Evolutionary conservation across 139 green algal species (phyloP).

Genomic region (Chlamydomonas sp.): DNA sequence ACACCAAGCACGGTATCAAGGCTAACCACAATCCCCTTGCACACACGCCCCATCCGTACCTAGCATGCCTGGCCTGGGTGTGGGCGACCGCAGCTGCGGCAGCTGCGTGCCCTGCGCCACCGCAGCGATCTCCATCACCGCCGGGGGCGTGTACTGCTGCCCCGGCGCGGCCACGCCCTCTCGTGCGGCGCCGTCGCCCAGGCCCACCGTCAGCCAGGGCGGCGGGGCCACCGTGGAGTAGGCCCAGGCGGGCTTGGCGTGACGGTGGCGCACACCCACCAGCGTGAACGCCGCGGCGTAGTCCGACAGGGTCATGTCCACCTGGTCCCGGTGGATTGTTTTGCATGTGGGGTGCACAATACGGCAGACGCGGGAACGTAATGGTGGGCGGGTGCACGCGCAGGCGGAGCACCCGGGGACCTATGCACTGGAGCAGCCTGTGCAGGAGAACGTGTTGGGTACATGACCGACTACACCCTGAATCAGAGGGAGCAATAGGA

Average conservation of each 20-base stretch:
- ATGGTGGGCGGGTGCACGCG: too few species aligned
- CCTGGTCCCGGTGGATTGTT: neutral
- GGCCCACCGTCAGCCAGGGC: neutral
- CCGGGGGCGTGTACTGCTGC: slow-evolving; percentile 24
- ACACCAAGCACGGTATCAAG: too few species aligned
- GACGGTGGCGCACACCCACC: slow-evolving; percentile 38
- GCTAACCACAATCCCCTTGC: too few species aligned
- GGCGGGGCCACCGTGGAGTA: neutral
- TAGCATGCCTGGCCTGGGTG: neutral
- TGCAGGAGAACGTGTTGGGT: too few species aligned
- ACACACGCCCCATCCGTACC: too few species aligned
- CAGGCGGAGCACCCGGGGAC: too few species aligned
- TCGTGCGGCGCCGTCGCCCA: neutral
- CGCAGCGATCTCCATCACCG: neutral
- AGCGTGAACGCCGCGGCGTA: slow-evolving; percentile 33
- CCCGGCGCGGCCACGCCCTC: neutral
- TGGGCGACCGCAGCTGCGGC: neutral
- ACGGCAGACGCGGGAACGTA: too few species aligned
- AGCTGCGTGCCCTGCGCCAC: neutral
- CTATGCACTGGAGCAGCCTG: too few species aligned
- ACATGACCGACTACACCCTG: too few species aligned
- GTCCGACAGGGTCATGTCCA: slow-evolving; percentile 49
- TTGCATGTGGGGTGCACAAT: too few species aligned
- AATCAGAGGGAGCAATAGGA: too few species aligned
- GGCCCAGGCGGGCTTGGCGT: slow-evolving; percentile 2